These are phyloP conservation scores for Filobasidium uniguttulatum DNA, from an alignment of 1,284 basidiomycete species.

Conservation along the genomic window DNA sequence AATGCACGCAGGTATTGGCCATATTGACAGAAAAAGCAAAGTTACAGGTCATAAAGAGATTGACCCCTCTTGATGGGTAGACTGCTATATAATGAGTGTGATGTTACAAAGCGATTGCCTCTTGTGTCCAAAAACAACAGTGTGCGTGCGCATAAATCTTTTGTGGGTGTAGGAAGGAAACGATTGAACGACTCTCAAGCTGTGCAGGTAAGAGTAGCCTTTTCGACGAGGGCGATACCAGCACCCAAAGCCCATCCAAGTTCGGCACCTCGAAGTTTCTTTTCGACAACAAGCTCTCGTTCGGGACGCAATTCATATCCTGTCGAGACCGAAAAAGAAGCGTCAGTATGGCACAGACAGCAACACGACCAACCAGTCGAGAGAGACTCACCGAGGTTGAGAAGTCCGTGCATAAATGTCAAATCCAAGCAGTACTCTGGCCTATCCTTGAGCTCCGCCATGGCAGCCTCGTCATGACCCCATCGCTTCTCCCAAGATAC, in stretches of 20 bases:
- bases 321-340: neutral
- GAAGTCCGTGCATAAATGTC: slow-evolving; percentile 82
- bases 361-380: slow-evolving; percentile 24
- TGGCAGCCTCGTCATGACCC: slow-evolving; percentile 41
- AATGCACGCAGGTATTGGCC: too few species aligned
- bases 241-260: slow-evolving; percentile 90
- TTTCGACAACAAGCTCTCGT: slow-evolving; percentile 62
- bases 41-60: too few species aligned
- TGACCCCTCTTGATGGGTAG: too few species aligned
- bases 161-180: too few species aligned
- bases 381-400: slow-evolving; percentile 44
- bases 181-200: too few species aligned
- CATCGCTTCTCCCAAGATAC: slow-evolving; percentile 45
- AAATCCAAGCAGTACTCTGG: slow-evolving; percentile 93
- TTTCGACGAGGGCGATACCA: slow-evolving; percentile 50
- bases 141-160: too few species aligned
- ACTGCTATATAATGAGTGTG: too few species aligned
- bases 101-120: too few species aligned
- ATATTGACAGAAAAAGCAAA: too few species aligned
- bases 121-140: too few species aligned
- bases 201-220: slow-evolving; percentile 33
- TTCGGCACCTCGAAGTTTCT: slow-evolving; percentile 82
- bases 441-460: slow-evolving; percentile 63
- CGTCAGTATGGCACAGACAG: too few species aligned
- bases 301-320: slow-evolving; percentile 65